Base-by-base conservation (phyloP, 164 flowering plant species). In the Chimonanthus salicifolius region DNA sequence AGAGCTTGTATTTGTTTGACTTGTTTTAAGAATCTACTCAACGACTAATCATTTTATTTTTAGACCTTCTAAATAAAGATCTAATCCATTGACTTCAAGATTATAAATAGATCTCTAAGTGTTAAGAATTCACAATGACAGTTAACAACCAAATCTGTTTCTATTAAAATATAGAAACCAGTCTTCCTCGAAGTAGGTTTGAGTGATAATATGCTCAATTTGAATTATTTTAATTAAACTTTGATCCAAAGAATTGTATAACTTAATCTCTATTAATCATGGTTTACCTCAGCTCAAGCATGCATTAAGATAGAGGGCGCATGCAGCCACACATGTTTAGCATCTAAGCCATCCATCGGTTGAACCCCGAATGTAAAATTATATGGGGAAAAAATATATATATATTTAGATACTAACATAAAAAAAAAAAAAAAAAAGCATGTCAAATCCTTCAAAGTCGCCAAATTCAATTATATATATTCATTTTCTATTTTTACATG, bases 31-130 rank as follows among this genome's bases (percentile, higher is more conserved):
- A 73, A n/a, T 67, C 67, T 47, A 7, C 7, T 47, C 51, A 20
- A 71, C 6, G 74, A 62, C 66, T 46, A 21, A 66, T 44, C 49
- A 15, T 33, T 15, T 45, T 73, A 43, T 43, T 2, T 45, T 18
- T 43, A 51, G 44, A 62, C 15, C 71, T 45, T 58, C 66, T n/a
- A 10, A 9, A 65, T 54, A 21, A 67, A 67, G 64, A 74, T 74
- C 65, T 45, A 67, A 74, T 20, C 43, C 50, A 3, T 68, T 47
- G 70, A 58, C 71, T 68, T 66, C 47, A 10, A 18, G 16, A 46
- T 72, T 64, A 64, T 62, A 9, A 66, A 63, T 21, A 21, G 65
- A 63, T n/a, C 65, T 20, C 33, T 33, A 62, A 62, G 20, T 62
- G 65, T 62, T 62, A 62, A 62, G 65, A 58, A 58, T n/a, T 58